Evolutionary conservation across 208 protist genomes (phyloP).

Genomic region (Trypanosoma congolense): DNA sequence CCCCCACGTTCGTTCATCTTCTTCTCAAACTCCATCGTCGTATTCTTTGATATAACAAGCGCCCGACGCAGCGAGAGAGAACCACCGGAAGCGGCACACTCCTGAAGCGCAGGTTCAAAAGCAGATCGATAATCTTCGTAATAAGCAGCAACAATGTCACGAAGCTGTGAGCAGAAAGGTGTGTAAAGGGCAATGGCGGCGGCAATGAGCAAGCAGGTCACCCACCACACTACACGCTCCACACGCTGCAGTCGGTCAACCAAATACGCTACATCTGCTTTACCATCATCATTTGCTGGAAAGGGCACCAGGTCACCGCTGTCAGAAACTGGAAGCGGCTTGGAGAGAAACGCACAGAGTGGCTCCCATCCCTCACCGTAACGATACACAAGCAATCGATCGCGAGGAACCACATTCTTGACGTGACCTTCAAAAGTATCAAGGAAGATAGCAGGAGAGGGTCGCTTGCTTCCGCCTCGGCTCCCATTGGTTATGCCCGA

Average conservation of each 20-base stretch:
- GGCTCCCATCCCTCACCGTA: conserved; percentile 73
- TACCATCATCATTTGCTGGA: conserved; percentile 32
- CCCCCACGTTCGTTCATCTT: conserved; percentile 44
- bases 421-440: conserved; percentile 76
- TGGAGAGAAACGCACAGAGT: conserved; percentile 61
- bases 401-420: conserved; percentile 55
- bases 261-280: conserved; percentile 40
- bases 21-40: conserved; percentile 47
- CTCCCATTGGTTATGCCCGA: conserved; percentile 25
- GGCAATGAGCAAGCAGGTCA: conserved; percentile 25
- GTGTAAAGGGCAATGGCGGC: conserved; percentile 36
- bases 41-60: conserved; percentile 57
- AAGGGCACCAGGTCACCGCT: conserved; percentile 37
- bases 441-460: conserved; percentile 40
- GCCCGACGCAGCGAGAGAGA: conserved; percentile 35
- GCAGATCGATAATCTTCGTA: conserved; percentile 34
- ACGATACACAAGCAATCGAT: conserved; percentile 76
- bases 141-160: conserved; percentile 24
- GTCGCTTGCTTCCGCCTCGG: conserved; percentile 14
- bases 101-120: conserved; percentile 37
- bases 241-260: conserved; percentile 30
- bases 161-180: conserved; percentile 28
- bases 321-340: conserved; percentile 28
- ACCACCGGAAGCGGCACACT: conserved; percentile 20
- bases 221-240: conserved; percentile 24